Base-by-base conservation (phyloP, 1,284 basidiomycete genomes). In the Singerocomus inundabilis region DNA sequence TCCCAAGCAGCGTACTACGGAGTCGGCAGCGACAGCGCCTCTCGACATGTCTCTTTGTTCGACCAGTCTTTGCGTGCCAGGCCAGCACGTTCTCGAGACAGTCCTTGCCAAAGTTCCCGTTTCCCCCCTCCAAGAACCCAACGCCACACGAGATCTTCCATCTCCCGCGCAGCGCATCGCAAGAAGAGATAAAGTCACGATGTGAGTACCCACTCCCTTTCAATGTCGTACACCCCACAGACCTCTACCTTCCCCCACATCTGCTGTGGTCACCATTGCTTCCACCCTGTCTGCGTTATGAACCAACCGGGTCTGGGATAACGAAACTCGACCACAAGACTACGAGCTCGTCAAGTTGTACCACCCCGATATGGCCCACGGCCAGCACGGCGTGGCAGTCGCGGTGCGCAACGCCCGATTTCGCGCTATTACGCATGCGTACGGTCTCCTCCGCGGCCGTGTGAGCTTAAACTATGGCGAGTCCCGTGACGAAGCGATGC, bases 131-230 rank as follows among this genome's bases (percentile, higher is more conserved):
- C 48, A 46, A 66, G 1, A 69, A 69, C 41, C 76, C 78, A 10
- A 72, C 76, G 5, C 76, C 79, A 0, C 66, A 78, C 59, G 73
- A 80, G 59, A 79, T 81, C 48, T 80, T 80, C 55, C 78, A 79
- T 52, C 70, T 80, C n/a, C 63, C 73, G 6, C 57, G 54, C 15
- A 64, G 66, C 21, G 76, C 78, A 18, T 70, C 69, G 9, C 75
- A 76, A 54, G 52, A 60, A 25, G 71, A 78, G 25, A 73, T 80
- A 52, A 80, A 80, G 59, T 46, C 70, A n/a, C 67, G 79, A 57
- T 80, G 79, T 80, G 53, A 62, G 76, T 63, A 48, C 25, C 21
- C 38, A 6, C 21, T 37, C 6, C 11, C 2, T 32, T 15, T 15
- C 13, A n/a, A n/a, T n/a, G 10, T 44, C 26, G 13, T 24, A 53